Conservation (phyloP, 441 rosid genomes). For the Melastoma candidum region DNA sequence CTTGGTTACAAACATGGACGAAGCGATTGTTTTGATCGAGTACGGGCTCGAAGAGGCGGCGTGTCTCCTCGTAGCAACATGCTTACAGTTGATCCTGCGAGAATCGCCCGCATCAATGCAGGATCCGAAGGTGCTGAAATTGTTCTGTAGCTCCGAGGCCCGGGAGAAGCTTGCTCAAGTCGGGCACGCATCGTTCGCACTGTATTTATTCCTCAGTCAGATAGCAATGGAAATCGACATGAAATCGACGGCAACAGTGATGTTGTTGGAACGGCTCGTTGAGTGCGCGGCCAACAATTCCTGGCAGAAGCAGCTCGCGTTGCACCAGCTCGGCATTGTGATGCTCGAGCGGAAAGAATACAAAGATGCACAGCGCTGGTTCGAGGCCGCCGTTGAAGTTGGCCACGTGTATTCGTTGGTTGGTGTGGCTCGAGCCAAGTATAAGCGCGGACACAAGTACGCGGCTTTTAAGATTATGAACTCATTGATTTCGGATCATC, state of each 20-base stretch:
- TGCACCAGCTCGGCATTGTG: slow-evolving; percentile 69
- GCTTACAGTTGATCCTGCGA: slow-evolving; percentile 72
- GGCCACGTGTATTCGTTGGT: slow-evolving; percentile 72
- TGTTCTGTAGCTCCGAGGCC: slow-evolving; percentile 61
- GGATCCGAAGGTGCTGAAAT: slow-evolving; percentile 43
- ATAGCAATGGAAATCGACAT: slow-evolving; percentile 73
- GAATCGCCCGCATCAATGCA: slow-evolving; percentile 74
- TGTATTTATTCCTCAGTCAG: slow-evolving; percentile 83
- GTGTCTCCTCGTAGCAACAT: slow-evolving; percentile 29
- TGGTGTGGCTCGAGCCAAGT: slow-evolving; percentile 84
- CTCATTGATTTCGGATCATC: slow-evolving; percentile 47
- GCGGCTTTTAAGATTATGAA: slow-evolving; percentile 82
- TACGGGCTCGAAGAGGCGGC: slow-evolving; percentile 78
- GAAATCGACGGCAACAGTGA: slow-evolving; percentile 77
- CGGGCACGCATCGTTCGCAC: slow-evolving; percentile 71
- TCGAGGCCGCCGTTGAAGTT: slow-evolving; percentile 56
- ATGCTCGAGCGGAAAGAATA: slow-evolving; percentile 88
- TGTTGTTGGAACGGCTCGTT: slow-evolving; percentile 77
- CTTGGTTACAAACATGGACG: slow-evolving; percentile 46
- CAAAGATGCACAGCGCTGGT: slow-evolving; percentile 82
- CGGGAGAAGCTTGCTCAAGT: slow-evolving; percentile 50
- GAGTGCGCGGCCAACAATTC: slow-evolving; percentile 50
- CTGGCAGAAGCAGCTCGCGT: slow-evolving; percentile 89
- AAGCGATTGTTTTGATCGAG: slow-evolving; percentile 62
- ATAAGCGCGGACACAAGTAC: slow-evolving; percentile 81